Base-by-base conservation (phyloP, 1,284 basidiomycete genomes). In the Psilocybe mexicana region DNA sequence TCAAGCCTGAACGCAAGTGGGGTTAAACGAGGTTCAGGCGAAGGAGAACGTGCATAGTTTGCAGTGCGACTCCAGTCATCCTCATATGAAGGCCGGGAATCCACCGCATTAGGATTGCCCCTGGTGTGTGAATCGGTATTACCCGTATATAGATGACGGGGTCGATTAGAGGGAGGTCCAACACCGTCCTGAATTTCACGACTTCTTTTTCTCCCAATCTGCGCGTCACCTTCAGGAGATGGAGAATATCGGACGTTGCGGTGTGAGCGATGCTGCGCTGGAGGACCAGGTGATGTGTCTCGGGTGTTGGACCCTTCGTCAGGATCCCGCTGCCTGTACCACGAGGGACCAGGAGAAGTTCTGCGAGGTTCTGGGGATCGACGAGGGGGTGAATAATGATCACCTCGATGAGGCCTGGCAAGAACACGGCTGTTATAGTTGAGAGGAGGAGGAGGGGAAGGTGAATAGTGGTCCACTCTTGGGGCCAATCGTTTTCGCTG, bases 31-130 rank as follows among this genome's bases (percentile, higher is more conserved):
- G 30, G 38, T 7, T 58, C 58, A n/a, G 61, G 61, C 2, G 60
- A 49, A 23, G 62, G 64, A 43, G 63, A 61, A 10, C 56, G 61
- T 42, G 23, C 57, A 59, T 61, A 64, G 23, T 43, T 57, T 42
- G 65, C 65, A 35, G 50, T 45, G 25, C 55, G 54, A 36, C 61
- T 66, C 65, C 65, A 63, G 44, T 64, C 65, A 11, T 61, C 61
- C 6, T 52, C 43, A 38, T 53, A 36, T 23, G 28, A n/a, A 43
- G 26, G 46, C 8, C 36, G 25, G 38, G 28, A 11, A 24, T 8
- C 7, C 30, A 3, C 14, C 3, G 40, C 30, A 35, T 10, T 42
- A 18, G 25, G 26, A n/a, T 30, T 40, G 42, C 23, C 33, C 23
- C n/a, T 42, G n/a, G 54, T 40, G 11, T 43, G 33, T 28, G n/a